Base-by-base conservation (phyloP, 228 moss, liverwort and hornwort species). In the Sphagnum fallax region DNA sequence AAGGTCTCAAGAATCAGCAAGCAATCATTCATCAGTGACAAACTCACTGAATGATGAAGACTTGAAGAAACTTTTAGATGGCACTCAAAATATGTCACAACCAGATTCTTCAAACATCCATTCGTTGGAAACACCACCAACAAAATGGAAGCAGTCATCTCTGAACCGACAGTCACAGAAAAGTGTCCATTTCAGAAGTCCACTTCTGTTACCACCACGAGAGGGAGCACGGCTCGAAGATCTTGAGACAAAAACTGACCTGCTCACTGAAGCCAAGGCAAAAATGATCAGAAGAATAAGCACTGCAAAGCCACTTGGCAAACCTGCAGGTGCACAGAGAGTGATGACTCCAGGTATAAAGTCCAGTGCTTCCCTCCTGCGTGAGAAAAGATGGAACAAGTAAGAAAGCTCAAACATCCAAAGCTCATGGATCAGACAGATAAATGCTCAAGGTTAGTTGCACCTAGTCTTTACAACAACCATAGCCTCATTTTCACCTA, bases 361-460 rank as follows among this genome's bases (percentile, higher is more conserved):
- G 12, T 77, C 73, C 68, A 66, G 72, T 53, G 79, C 71, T 50
- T 67, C 81, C 50, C 75, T 72, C 68, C 71, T 73, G 69, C 72
- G 82, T 61, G 91, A 94, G 75, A 89, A 87, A 72, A 74, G 93
- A 66, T 94, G 94, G 94, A 94, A 94, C 72, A 79, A 86, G 70
- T 74, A 72, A 52, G 32, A 52, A 52, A 9, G 51, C 47, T 16
- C 55, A 78, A 80, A 82, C 82, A 80, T 58, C 32, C 32, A 32
- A 32, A 32, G 32, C 32, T 32, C 32, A 32, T 32, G 32, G 32
- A 32, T 32, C 32, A 32, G 32, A 3, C 32, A 32, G 32, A 32
- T 32, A 32, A 32, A 32, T 32, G 32, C 32, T 32, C 2, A 32
- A 32, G 32, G 32, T 3, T 32, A 2, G 32, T 32, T 32, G 32